Base-by-base conservation (phyloP, 768 basidiomycete genomes). In the Tylopilus subfusipes region DNA sequence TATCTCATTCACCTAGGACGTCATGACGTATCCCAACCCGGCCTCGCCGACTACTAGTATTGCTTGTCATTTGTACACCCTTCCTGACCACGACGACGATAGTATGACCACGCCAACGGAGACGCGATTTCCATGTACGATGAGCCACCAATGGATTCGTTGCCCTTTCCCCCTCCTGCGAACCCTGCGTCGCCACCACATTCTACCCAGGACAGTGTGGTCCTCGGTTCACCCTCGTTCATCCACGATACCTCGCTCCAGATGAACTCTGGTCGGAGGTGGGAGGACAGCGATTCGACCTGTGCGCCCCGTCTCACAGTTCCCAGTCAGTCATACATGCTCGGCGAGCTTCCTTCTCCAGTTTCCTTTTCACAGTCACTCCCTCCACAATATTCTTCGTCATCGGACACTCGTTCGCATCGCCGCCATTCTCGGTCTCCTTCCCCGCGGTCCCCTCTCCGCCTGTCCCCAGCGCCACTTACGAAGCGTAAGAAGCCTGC, bases 401-500 rank as follows among this genome's bases (percentile, higher is more conserved):
- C 60, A 1, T 61, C 69, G 10, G 42, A 22, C 34, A 36, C 52
- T 27, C 67, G 68, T 49, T 60, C 60, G 3, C 67, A 55, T 24
- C 60, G 55, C 30, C 61, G 43, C 38, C 69, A 49, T 42, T 63
- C 65, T 6, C 67, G 58, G 19, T 67, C 69, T 9, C 69, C 68
- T 0, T 65, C 70, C 10, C 49, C 46, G 4, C n/a, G n/a, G n/a
- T n/a, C n/a, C n/a, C n/a, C n/a, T n/a, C n/a, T n/a, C n/a, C 54
- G 55, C 44, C 10, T 65, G 55, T 69, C 69, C 0, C 68, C 69
- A 4, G 30, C 29, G 12, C 63, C 65, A 2, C 65, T 61, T 24
- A 8, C 47, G 0, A 70, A 69, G 42, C 62, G 72, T 50, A 82
- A 81, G 72, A 85, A 85, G 57, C 84, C 84, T 16, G 76, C 80